Base-by-base conservation (phyloP, 345 rosid species). In the Lumnitzera racemosa region DNA sequence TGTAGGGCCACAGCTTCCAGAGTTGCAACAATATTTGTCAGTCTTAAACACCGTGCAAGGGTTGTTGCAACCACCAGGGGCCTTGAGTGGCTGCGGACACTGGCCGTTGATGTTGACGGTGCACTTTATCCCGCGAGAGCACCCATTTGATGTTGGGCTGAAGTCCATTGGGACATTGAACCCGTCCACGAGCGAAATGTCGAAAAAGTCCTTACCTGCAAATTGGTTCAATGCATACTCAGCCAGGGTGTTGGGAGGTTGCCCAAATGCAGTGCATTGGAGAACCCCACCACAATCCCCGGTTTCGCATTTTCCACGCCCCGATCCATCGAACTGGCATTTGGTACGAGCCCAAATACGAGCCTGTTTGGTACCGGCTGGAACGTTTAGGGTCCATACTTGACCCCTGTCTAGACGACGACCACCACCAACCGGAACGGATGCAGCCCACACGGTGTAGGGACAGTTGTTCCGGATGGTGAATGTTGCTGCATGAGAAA, bases 161-260 rank as follows among this genome's bases (percentile, higher is more conserved):
- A 75, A 65, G 13, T 60, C 67, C 76, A 75, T 64, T 0, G 71
- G 74, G 12, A 75, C 64, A 27, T 75, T 71, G 47, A 71, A 75
- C 13, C 80, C 76, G 2, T 75, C 73, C 13, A 71, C 62, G 2
- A 70, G 48, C 5, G 78, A 70, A 2, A 74, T 74, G 60, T 70
- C 78, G 13, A 62, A 58, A 61, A 67, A 70, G 58, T 75, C 75
- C 41, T 55, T 1, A 31, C 57, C 53, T 4, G n/a, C 31, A 53
- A 11, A 15, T 25, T 63, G 68, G 79, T 75, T 75, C 1, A 71
- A 47, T 3, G 63, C 59, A 2, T 47, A 67, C 51, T 75, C 76
- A 0, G 70, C 72, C 46, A 64, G 15, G 15, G 76, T 75, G 52
- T 64, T 63, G 0, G 73, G 79, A 1, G 76, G 65, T 29, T 41